These are phyloP conservation scores for Microstroma glucosiphilum DNA, from an alignment of 1,284 basidiomycete species.

Conservation along the genomic window DNA sequence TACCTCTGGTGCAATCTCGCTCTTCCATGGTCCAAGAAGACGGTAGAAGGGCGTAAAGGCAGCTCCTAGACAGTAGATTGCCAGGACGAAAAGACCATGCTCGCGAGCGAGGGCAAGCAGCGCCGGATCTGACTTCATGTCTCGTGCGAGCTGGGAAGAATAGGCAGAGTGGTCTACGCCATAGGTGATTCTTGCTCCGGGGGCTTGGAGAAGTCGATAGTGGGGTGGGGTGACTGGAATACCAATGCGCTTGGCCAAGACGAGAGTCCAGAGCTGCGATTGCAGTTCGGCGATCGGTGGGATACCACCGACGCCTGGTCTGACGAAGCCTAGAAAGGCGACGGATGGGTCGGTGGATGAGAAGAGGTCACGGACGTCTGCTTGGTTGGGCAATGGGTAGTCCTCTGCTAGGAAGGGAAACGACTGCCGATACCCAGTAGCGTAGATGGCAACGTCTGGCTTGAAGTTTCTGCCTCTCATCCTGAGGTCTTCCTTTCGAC, in stretches of 20 bases:
- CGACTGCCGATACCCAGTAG: conserved; percentile 53
- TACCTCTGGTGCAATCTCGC: conserved; percentile 46
- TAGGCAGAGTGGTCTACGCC: conserved; percentile 60
- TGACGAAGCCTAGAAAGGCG: conserved; percentile 62
- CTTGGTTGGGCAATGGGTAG: conserved; percentile 58
- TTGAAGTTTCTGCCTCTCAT: conserved; percentile 53
- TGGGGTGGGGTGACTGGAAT: conserved; percentile 54
- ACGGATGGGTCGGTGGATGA: conserved; percentile 57
- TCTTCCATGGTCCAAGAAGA: conserved; percentile 58
- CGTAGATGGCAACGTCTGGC: conserved; percentile 58
- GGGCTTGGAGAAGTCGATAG: conserved; percentile 60
- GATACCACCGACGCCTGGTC: conserved; percentile 62
- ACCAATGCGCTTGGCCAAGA: conserved; percentile 56
- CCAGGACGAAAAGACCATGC: conserved; percentile 58
- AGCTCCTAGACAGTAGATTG: conserved; percentile 62
- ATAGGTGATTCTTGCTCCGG: conserved; percentile 60
- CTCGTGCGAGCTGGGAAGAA: conserved; percentile 60
- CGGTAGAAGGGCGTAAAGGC: conserved; percentile 64
- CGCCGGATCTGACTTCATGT: conserved; percentile 60
- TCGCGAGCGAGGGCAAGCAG: conserved; percentile 56
- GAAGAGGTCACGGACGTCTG: conserved; percentile 59
- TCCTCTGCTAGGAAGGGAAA: conserved; percentile 58
- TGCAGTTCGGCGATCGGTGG: conserved; percentile 66
- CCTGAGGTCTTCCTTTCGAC: conserved; percentile 54
- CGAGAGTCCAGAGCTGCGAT: conserved; percentile 60